phyloP scores from a whole-genome alignment of 345 rosid species.

The Lepidium didymum region DNA sequence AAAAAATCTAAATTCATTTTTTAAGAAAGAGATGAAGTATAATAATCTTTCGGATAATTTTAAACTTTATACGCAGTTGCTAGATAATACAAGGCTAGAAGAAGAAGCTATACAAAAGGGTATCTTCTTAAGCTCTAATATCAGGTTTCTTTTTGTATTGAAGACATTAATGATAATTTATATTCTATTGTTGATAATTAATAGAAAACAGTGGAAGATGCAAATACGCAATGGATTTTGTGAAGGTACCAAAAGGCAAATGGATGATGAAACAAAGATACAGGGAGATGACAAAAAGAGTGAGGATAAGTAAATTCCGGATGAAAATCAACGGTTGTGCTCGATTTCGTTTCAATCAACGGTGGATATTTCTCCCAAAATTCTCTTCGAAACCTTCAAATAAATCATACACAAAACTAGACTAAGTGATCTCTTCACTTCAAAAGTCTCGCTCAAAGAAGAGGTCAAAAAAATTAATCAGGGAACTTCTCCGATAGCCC shows the following conservation, averaged over 20 bases:
- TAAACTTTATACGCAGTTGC: slow-evolving; percentile 49
- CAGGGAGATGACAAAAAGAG: slow-evolving; percentile 39
- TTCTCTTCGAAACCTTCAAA: slow-evolving; percentile 38
- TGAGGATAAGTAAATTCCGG: slow-evolving; percentile 48
- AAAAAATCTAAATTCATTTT: too few species aligned
- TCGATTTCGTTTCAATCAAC: slow-evolving; percentile 40
- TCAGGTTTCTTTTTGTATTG: not conserved
- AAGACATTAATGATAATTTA: not conserved
- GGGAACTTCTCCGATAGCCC: too few species aligned
- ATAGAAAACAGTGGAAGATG: slow-evolving; percentile 35
- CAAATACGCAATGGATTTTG: slow-evolving; percentile 30
- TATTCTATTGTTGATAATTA: not conserved
- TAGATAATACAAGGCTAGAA: slow-evolving; percentile 33
- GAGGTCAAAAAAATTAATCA: too few species aligned
- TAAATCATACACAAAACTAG: slow-evolving; percentile 43
- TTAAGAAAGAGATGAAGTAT: too few species aligned
- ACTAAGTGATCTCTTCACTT: slow-evolving; percentile 12
- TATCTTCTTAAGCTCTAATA: not conserved
- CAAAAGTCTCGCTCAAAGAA: too few species aligned
- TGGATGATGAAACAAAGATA: slow-evolving; percentile 37
- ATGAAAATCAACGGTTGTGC: slow-evolving; percentile 59
- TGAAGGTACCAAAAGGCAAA: slow-evolving; percentile 35
- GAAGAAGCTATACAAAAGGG: slow-evolving; percentile 28
- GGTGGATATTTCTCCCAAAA: slow-evolving; percentile 49
- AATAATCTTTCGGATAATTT: too few species aligned